phyloP scores from a whole-genome alignment of 352 stramenopile genomes.

The Globisporangium uncinulatum region DNA sequence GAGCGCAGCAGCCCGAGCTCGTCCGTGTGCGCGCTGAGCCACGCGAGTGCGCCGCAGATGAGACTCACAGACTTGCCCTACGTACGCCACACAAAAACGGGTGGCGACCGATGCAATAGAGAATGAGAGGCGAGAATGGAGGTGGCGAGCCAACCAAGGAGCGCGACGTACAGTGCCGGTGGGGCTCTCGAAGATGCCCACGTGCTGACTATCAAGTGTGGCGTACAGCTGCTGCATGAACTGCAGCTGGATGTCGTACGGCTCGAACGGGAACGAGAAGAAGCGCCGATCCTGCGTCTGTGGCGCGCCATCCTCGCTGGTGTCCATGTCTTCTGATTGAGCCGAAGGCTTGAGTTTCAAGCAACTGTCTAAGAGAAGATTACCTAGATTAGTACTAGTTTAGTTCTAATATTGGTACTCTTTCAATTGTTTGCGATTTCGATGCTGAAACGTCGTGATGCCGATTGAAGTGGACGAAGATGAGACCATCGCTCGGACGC shows the following conservation, averaged over 20 bases:
- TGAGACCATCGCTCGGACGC: neutral
- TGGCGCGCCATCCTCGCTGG: neutral
- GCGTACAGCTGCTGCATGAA: conserved; percentile 86
- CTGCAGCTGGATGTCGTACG: conserved; percentile 87
- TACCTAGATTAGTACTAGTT: no score
- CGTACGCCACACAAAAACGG: neutral
- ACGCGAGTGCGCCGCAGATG: conserved; percentile 86
- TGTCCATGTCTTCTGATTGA: neutral
- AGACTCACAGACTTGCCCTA: conserved; percentile 91
- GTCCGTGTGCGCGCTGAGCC: conserved; percentile 73
- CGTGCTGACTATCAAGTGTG: conserved; percentile 72
- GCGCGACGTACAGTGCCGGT: conserved; percentile 68
- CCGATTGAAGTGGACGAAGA: conserved; percentile 2
- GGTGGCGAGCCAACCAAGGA: neutral
- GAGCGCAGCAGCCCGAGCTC: conserved; percentile 50
- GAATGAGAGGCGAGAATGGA: neutral
- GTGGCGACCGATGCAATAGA: neutral
- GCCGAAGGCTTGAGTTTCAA: no score
- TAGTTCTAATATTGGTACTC: no score
- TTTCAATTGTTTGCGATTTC: no score
- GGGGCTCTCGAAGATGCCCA: conserved; percentile 91
- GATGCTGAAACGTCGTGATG: neutral
- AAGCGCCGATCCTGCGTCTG: conserved; percentile 38
- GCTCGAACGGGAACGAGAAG: conserved; percentile 88
- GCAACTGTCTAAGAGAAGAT: no score